These are phyloP conservation scores for Aspergillus arachidicola DNA, from an alignment of 2,329 filamentous ascomycete species.

Conservation along the genomic window DNA sequence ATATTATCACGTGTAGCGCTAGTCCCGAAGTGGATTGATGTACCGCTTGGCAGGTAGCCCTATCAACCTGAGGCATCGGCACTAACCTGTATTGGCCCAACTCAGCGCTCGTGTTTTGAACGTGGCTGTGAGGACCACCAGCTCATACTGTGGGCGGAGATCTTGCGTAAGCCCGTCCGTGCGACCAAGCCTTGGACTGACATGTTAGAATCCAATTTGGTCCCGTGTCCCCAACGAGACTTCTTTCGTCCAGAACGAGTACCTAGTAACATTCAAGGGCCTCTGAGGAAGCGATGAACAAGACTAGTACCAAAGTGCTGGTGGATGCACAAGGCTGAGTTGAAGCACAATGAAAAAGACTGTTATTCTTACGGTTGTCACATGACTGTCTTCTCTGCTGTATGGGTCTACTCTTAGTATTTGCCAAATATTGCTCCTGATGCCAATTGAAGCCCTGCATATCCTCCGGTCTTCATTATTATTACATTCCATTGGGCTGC, in stretches of 20 bases:
- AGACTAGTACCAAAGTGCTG: background rate
- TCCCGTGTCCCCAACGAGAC: no score
- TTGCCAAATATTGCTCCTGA: background rate
- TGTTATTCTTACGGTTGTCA: background rate
- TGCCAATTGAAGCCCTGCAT: background rate
- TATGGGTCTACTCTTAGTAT: background rate
- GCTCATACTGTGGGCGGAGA: background rate
- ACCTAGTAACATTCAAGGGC: no score
- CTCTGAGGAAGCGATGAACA: no score
- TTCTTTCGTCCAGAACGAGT: no score
- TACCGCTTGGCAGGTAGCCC: background rate
- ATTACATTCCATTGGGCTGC: background rate
- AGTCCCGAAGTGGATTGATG: background rate
- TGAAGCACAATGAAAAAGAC: background rate
- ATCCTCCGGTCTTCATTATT: background rate
- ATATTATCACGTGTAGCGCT: background rate
- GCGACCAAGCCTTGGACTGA: background rate
- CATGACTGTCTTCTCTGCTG: background rate
- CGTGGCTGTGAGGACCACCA: background rate
- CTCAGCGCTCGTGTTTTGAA: background rate
- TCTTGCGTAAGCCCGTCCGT: no score
- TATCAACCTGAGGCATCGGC: background rate
- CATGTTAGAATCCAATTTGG: background rate
- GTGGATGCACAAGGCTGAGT: background rate
- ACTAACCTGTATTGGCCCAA: background rate